A percentile compares a stretch with the other conserved stretches of the same genome.
Conservation (phyloP, 108 stramenopile species). For the Cyclotella kingstonii region DNA sequence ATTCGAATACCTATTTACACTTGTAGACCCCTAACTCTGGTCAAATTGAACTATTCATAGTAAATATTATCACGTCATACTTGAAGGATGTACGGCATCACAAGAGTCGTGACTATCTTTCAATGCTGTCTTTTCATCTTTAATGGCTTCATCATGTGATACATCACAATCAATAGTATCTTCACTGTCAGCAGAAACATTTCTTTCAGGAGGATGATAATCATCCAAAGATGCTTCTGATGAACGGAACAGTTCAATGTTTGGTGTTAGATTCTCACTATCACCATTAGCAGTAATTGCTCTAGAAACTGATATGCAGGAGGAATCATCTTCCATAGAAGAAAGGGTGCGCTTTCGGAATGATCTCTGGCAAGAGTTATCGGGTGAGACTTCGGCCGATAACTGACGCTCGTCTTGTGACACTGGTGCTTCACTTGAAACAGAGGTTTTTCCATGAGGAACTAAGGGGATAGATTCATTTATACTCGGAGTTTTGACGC, state of each 20-base stretch:
- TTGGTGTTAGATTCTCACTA: not conserved
- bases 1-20: no score
- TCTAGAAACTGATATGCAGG: not conserved
- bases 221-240: not conserved
- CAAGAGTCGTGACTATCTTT: no score
- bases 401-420: not conserved
- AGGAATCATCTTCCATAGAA: slow-evolving; percentile 4
- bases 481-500: not conserved
- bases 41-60: no score
- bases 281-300: not conserved
- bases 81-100: no score
- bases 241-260: slow-evolving; percentile 11
- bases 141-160: no score
- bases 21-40: no score
- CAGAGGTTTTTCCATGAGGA: not conserved
- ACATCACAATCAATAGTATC: not conserved
- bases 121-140: no score
- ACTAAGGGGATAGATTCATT: not conserved
- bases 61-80: no score
- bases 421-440: not conserved
- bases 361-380: not conserved
- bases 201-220: slow-evolving; percentile 6
- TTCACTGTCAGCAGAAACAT: slow-evolving; percentile 22
- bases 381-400: slow-evolving; percentile 21
- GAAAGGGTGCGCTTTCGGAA: slow-evolving; percentile 9